Evolutionary conservation across 768 basidiomycete genomes (phyloP), one percentile per base, ranked within the genome.

Genomic region (Tricholomella constricta): DNA sequence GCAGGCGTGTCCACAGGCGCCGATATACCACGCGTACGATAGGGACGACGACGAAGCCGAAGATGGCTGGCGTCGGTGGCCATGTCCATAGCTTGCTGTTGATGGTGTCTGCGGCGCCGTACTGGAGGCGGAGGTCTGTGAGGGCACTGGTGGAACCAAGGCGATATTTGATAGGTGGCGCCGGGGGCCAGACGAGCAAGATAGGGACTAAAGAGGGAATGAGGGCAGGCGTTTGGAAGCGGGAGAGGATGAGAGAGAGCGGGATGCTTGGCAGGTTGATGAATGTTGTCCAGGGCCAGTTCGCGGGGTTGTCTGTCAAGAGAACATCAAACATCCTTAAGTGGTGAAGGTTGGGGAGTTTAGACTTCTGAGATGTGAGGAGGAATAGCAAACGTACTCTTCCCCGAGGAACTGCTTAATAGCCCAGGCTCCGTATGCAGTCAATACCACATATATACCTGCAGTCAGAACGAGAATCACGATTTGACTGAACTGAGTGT

Each of bases 231-330:
- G 71, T 36, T 49, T 77, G 75, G 37, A 84, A 75, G 35, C 86
- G 84, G 27, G 86, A 80, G 26, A 82, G 68, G 61, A 91, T 75
- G 56, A 92, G 83, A 23, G 79, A 76, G 38, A 89, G 65, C 0
- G 90, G 88, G 35, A 92, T 77, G 29, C 87, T 67, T 6, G 88
- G 88, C 14, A 92, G 82, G 65, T 91, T 86, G 63, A 89, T 65
- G 70, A 80, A 89, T 32, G 88, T 86, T 40, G 84, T 80, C 81
- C 83, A 85, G 1, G 87, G 84, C 90, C 90, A 92, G 48, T 84
- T 81, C 35, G 73, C 70, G 1, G 84, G 84, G 62, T 91, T 85
- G 55, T 86, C 79, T 0, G 86, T 83, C 14, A 91, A 67, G 29
- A 91, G 73, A 17, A 82, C 56, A 45, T 83, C 76, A 61, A 79